Percentiles rank a stretch among this genome's conserved stretches.
Conservation (phyloP, 1,284 basidiomycete species). For the Sanguinoderma infundibulare region DNA sequence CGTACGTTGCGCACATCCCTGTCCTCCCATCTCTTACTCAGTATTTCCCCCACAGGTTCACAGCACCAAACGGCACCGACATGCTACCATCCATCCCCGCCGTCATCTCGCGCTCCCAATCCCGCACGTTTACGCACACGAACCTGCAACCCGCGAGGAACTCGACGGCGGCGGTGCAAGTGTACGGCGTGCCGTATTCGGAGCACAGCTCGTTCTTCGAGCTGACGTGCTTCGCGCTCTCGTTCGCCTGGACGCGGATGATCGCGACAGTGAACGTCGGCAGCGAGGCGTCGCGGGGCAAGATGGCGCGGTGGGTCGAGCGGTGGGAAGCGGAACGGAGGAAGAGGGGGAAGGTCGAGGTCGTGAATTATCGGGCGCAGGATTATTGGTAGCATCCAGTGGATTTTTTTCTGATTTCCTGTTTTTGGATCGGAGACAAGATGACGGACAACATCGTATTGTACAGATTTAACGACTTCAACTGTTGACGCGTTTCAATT, state of each 20-base stretch:
- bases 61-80: slow-evolving; percentile 71
- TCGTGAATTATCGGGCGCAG: slow-evolving; percentile 63
- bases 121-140: slow-evolving; percentile 66
- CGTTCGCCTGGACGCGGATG: slow-evolving; percentile 81
- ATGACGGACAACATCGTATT: not conserved
- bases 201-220: slow-evolving; percentile 97
- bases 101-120: slow-evolving; percentile 71
- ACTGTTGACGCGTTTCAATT: not conserved
- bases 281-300: slow-evolving; percentile 74
- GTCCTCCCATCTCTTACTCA: not conserved
- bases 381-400: slow-evolving; percentile 66
- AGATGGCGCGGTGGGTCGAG: slow-evolving; percentile 88
- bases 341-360: slow-evolving; percentile 52
- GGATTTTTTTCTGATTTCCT: not conserved
- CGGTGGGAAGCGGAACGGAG: slow-evolving; percentile 85
- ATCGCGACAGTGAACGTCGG: slow-evolving; percentile 97
- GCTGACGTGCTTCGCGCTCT: slow-evolving; percentile 92
- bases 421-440: not conserved
- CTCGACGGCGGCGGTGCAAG: slow-evolving; percentile 69
- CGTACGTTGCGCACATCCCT: slow-evolving; percentile 50
- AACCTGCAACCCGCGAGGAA: slow-evolving; percentile 76
- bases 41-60: no score
- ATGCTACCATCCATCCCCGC: slow-evolving; percentile 63
- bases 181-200: slow-evolving; percentile 93
- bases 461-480: not conserved